These are phyloP conservation scores for Phaffia rhodozyma DNA, from an alignment of 1,284 basidiomycete genomes.

Conservation along the genomic window DNA sequence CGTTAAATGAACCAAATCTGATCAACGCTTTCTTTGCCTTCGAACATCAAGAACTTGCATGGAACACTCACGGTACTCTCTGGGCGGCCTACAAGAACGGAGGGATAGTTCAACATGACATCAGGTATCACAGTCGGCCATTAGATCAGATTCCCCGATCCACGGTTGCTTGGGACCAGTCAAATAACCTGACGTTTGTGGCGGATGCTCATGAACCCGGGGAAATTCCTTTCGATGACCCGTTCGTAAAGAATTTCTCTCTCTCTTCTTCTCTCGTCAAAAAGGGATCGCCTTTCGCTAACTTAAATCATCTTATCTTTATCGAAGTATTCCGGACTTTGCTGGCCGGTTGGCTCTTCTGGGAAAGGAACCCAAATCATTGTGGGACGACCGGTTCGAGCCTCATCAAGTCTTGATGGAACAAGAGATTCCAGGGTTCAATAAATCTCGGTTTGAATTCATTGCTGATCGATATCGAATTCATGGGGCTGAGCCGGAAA, in stretches of 20 bases:
- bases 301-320: neutral
- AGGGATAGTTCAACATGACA: constrained; percentile 64
- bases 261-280: neutral
- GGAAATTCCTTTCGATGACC: constrained; percentile 73
- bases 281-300: neutral
- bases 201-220: constrained; percentile 46
- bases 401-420: constrained; percentile 28
- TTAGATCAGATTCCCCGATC: constrained; percentile 58
- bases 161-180: constrained; percentile 54
- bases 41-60: constrained; percentile 46
- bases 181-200: constrained; percentile 58
- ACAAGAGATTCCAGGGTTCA: constrained; percentile 23
- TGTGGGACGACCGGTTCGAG: constrained; percentile 32
- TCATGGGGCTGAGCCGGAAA: constrained; percentile 44
- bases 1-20: constrained; percentile 14
- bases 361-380: constrained; percentile 29
- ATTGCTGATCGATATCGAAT: constrained; percentile 57
- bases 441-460: constrained; percentile 44
- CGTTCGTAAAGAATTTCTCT: constrained; percentile 41
- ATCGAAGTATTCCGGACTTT: constrained; percentile 43
- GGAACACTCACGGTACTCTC: constrained; percentile 58
- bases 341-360: constrained; percentile 32
- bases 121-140: constrained; percentile 47
- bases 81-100: constrained; percentile 67
- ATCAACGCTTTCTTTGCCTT: constrained; percentile 21